phyloP scores from a whole-genome alignment of 2,329 filamentous ascomycete genomes.

The Ambrosiella cleistominuta region DNA sequence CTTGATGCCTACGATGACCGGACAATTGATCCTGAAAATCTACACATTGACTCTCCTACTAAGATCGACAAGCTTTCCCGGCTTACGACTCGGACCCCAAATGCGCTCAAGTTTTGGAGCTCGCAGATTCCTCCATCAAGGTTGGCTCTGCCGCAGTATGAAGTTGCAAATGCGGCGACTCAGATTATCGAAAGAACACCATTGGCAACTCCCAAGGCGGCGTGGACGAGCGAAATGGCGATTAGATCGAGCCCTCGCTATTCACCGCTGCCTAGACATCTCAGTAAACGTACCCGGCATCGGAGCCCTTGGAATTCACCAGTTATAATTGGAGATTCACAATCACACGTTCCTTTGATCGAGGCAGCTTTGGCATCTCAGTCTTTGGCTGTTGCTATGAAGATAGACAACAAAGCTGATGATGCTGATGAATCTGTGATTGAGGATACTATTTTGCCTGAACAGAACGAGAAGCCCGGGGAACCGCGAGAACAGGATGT shows the following conservation, averaged over 20 bases:
- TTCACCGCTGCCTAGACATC: not conserved
- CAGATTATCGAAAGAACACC: not conserved
- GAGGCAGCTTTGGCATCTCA: not conserved
- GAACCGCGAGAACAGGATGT: not conserved
- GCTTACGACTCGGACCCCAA: not conserved
- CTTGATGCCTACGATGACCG: not conserved
- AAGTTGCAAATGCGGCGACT: not conserved
- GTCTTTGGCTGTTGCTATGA: not conserved
- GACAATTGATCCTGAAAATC: not conserved
- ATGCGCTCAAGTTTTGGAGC: not conserved
- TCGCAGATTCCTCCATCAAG: not conserved
- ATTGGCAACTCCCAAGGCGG: not conserved
- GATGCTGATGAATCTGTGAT: slow-evolving; percentile 1
- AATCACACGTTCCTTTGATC: not conserved
- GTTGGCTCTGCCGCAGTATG: slow-evolving; percentile 2
- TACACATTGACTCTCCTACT: not conserved
- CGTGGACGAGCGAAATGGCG: slow-evolving; percentile 9
- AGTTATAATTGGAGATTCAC: too few relatives aligned
- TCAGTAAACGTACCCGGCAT: not conserved
- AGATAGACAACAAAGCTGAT: slow-evolving; percentile 3
- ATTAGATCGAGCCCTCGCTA: slow-evolving; percentile 7
- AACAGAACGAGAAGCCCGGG: not conserved
- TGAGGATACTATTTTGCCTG: slow-evolving; percentile 1
- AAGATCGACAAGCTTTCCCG: not conserved
- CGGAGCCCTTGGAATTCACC: not conserved